Conservation (phyloP, 2,329 filamentous ascomycete species). For the Curvularia verruculosa region DNA sequence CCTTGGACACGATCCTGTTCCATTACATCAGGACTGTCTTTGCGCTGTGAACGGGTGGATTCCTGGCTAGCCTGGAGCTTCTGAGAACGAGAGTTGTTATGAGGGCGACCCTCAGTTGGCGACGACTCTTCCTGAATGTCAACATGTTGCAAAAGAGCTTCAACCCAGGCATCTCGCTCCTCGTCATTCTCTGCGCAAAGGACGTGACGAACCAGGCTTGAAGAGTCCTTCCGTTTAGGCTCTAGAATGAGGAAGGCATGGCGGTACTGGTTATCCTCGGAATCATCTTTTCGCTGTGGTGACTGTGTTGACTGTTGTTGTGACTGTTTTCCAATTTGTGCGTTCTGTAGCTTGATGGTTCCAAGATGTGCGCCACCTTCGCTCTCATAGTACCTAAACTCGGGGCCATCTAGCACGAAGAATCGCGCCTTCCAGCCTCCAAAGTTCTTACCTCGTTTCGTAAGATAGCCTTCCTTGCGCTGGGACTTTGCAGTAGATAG, state of each 20-base stretch:
- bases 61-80: slow-evolving; percentile 46
- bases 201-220: slow-evolving; percentile 86
- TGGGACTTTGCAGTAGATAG: slow-evolving; percentile 58
- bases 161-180: slow-evolving; percentile 93
- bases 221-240: slow-evolving; percentile 94
- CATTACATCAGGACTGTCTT: slow-evolving; percentile 50
- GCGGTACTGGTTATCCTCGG: slow-evolving; percentile 90
- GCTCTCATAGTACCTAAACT: slow-evolving; percentile 88
- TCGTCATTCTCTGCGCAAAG: slow-evolving; percentile 92
- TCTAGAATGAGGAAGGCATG: slow-evolving; percentile 95
- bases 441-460: slow-evolving; percentile 97
- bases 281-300: slow-evolving; percentile 69
- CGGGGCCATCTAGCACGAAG: slow-evolving; percentile 71
- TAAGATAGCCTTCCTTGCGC: slow-evolving; percentile 86
- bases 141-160: slow-evolving; percentile 86
- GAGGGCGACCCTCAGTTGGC: slow-evolving; percentile 54
- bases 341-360: slow-evolving; percentile 87
- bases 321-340: slow-evolving; percentile 93
- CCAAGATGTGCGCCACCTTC: slow-evolving; percentile 89
- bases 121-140: slow-evolving; percentile 65
- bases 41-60: slow-evolving; percentile 34
- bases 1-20: slow-evolving; percentile 50
- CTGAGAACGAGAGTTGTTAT: slow-evolving; percentile 46
- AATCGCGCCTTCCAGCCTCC: slow-evolving; percentile 94
- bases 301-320: slow-evolving; percentile 65